phyloP scores from a whole-genome alignment of 1,284 basidiomycete species.

The Wolfiporia cocos region DNA sequence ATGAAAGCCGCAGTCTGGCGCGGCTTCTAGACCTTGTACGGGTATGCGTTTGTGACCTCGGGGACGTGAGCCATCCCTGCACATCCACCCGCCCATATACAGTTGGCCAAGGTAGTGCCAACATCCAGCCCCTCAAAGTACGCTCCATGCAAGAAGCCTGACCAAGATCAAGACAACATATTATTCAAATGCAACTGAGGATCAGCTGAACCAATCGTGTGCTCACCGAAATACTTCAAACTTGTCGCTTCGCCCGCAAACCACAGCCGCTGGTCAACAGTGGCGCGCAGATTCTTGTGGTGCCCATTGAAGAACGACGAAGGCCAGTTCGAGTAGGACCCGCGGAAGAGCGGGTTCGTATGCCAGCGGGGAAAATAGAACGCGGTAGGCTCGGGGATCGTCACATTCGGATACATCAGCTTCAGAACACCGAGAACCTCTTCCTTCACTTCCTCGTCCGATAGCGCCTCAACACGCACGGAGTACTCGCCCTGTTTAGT shows the following conservation, averaged over 20 bases:
- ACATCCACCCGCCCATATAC: constrained; percentile 28
- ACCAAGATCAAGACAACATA: not conserved
- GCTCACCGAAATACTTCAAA: constrained; percentile 47
- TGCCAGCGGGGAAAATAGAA: constrained; percentile 55
- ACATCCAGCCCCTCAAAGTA: constrained; percentile 29
- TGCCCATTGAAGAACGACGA: constrained; percentile 45
- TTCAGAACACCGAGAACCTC: constrained; percentile 51
- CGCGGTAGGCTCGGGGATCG: constrained; percentile 43
- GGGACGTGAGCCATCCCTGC: constrained; percentile 19
- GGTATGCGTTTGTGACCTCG: constrained; percentile 17
- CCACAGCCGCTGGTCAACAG: constrained; percentile 43
- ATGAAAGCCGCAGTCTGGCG: no score
- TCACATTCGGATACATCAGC: constrained; percentile 49
- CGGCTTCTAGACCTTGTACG: constrained; percentile 9
- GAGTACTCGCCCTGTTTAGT: constrained; percentile 45
- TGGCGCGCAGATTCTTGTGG: constrained; percentile 49
- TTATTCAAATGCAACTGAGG: no score
- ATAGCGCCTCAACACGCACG: constrained; percentile 45
- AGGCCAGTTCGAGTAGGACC: constrained; percentile 69
- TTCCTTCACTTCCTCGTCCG: constrained; percentile 39
- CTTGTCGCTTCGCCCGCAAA: constrained; percentile 63
- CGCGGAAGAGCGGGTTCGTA: constrained; percentile 48
- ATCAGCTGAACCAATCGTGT: no score
- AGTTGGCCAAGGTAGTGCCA: constrained; percentile 30
- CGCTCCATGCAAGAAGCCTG: constrained; percentile 31